Evolutionary conservation across 1,284 basidiomycete species (phyloP).

Genomic region (Cutaneotrichosporon mucoides): DNA sequence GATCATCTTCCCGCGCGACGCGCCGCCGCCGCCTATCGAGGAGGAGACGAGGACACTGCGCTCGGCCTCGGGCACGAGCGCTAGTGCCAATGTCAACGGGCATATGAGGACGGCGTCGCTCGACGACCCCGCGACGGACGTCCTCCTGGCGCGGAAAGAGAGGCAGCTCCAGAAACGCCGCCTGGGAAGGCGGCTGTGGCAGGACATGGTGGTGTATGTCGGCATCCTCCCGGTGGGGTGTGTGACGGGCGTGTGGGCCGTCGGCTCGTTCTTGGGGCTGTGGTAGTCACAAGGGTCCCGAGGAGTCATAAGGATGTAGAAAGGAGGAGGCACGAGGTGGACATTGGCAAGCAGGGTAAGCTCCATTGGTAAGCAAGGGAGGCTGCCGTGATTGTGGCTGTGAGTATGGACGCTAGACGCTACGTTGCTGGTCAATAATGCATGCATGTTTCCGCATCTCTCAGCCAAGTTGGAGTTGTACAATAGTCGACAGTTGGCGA

Average conservation of each 20-base stretch:
- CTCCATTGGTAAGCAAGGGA: too few species aligned
- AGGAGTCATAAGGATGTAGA: too few species aligned
- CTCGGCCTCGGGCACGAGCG: not conserved
- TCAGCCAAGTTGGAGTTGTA: not conserved
- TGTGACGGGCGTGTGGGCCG: constrained; percentile 39
- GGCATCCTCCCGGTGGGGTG: constrained; percentile 47
- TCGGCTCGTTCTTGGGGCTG: constrained; percentile 41
- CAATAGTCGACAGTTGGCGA: too few species aligned
- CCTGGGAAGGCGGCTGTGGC: constrained; percentile 47
- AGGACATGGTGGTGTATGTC: constrained; percentile 50
- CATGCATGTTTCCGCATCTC: not conserved
- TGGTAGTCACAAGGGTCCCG: constrained; percentile 23
- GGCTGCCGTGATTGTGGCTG: too few species aligned
- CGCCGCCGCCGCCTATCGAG: constrained; percentile 8
- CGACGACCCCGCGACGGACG: constrained; percentile 41
- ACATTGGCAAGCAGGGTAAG: too few species aligned
- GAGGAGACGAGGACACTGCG: constrained; percentile 2
- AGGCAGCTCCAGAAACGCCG: constrained; percentile 49
- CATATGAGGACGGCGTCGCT: constrained; percentile 33
- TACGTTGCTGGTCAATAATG: not conserved
- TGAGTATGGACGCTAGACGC: too few species aligned
- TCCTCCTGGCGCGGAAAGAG: constrained; percentile 49
- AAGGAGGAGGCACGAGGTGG: too few species aligned
- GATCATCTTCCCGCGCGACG: constrained; percentile 43
- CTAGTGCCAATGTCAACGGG: not conserved